Evolutionary conservation across 768 basidiomycete genomes (phyloP), one percentile per base, ranked within the genome.

Genomic region (Collybia sp.): DNA sequence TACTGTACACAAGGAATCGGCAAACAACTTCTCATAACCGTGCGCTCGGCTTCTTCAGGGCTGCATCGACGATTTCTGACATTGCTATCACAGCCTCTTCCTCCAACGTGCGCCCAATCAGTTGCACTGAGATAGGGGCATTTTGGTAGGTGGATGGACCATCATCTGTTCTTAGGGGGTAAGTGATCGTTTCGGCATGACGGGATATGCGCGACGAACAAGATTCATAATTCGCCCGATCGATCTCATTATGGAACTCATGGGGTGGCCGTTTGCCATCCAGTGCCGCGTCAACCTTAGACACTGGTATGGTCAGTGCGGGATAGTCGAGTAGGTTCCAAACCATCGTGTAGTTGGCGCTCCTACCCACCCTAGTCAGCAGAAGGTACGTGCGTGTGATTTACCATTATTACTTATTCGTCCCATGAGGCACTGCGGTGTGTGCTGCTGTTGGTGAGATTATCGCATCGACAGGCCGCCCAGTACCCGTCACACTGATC

Each of bases 41-140:
- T 25, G 17, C 35, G 17, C n/a, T n/a, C n/a, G 35, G 35, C 35
- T 13, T 18, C 17, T 37, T 37, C 35, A 37, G 10, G 6, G 35
- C 35, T 6, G 13, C 32, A 39, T 79, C 81, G 10, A 85, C 76
- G 17, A 89, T 73, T 54, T 86, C 81, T 5, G 77, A 72, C 76
- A 89, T 80, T 0, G 69, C 75, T 43, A 89, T 74, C 2, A 87
- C 76, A 0, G 80, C 87, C 54, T 90, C 88, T 54, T 90, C 88
- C 54, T 89, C 88, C 47, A 80, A 65, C 5, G 82, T 84, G 37
- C 81, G 71, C 2, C 83, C 85, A 8, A 88, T 70, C 6, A 89
- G 58, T 59, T 90, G 88, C 25, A 90, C 58, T 5, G 69, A 64
- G 13, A 89, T 67, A 0, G 88, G 87, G 0, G 79, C 81, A 46